These are phyloP conservation scores for Borealophlyctis nickersoniae DNA, from an alignment of 192 early-diverging fungal genomes.

Conservation along the genomic window DNA sequence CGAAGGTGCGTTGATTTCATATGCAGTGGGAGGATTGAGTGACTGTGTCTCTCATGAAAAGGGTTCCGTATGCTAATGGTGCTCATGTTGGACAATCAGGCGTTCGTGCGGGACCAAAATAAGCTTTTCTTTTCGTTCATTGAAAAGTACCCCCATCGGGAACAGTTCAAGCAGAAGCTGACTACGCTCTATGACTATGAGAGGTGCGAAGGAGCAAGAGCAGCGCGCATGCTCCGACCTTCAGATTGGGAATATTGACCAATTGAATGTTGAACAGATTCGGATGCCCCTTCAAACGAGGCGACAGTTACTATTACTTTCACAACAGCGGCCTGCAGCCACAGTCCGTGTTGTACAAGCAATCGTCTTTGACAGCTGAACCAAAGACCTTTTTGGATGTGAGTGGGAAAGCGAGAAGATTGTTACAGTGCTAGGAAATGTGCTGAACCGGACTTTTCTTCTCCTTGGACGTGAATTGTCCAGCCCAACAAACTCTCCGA, in stretches of 20 bases:
- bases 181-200: conserved; percentile 61
- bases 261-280: conserved; percentile 19
- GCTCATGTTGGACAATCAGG: conserved; percentile 10
- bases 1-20: conserved; percentile 26
- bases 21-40: background rate
- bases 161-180: conserved; percentile 36
- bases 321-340: conserved; percentile 61
- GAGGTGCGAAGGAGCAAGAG: conserved; percentile 7
- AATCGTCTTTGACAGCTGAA: conserved; percentile 38
- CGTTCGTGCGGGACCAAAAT: conserved; percentile 65
- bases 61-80: background rate
- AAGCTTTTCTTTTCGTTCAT: conserved; percentile 45
- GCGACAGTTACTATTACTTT: conserved; percentile 65
- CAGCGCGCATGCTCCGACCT: background rate
- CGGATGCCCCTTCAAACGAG: conserved; percentile 52
- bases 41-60: background rate
- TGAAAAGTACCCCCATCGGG: conserved; percentile 22
- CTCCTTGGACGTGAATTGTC: too few species aligned
- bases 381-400: conserved; percentile 45
- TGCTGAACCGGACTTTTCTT: conserved; percentile 27
- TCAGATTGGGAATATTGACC: too few species aligned
- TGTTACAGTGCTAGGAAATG: conserved; percentile 38
- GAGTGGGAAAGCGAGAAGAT: background rate
- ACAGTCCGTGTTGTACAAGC: conserved; percentile 58
- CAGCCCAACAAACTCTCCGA: conserved; percentile 33